A percentile compares a stretch with the other conserved stretches of the same genome.
phyloP scores from a whole-genome alignment of 108 stramenopile species.

The Cyclotella cryptica region DNA sequence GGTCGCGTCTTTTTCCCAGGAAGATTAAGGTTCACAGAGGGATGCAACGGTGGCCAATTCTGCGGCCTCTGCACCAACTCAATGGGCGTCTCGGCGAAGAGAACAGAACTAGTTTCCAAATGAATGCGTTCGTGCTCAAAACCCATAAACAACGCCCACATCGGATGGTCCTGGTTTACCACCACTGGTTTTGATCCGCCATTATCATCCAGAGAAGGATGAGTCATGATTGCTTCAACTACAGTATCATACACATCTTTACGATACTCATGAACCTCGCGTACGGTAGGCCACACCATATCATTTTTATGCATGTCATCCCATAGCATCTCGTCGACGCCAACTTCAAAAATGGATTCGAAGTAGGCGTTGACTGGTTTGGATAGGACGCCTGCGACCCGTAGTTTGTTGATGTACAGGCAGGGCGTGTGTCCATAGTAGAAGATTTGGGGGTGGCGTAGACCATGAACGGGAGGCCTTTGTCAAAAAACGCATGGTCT shows the following conservation, averaged over 20 bases:
- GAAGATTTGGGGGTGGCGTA: constrained; percentile 92
- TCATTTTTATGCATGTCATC: constrained; percentile 93
- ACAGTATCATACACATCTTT: constrained; percentile 80
- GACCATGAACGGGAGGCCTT: constrained; percentile 84
- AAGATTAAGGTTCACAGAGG: constrained; percentile 49
- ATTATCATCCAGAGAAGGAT: constrained; percentile 70
- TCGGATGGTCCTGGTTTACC: constrained; percentile 79
- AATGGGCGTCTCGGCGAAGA: constrained; percentile 91
- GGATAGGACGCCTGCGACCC: constrained; percentile 81
- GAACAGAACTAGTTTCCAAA: constrained; percentile 93
- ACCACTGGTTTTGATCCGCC: constrained; percentile 44
- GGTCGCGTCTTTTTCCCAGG: constrained; percentile 55
- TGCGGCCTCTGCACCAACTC: constrained; percentile 81
- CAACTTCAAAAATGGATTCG: constrained; percentile 93
- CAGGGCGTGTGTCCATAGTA: constrained; percentile 96
- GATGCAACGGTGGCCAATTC: constrained; percentile 84
- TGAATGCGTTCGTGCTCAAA: constrained; percentile 98
- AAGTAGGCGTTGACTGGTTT: constrained; percentile 85
- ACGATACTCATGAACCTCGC: constrained; percentile 89
- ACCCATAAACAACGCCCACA: constrained; percentile 93
- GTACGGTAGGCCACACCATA: constrained; percentile 91
- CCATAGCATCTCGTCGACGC: constrained; percentile 98
- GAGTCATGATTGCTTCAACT: constrained; percentile 77
- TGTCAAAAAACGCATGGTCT: not conserved
- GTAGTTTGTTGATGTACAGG: constrained; percentile 93